Conservation (phyloP, 768 basidiomycete species). For the Mycena capillaripes region DNA sequence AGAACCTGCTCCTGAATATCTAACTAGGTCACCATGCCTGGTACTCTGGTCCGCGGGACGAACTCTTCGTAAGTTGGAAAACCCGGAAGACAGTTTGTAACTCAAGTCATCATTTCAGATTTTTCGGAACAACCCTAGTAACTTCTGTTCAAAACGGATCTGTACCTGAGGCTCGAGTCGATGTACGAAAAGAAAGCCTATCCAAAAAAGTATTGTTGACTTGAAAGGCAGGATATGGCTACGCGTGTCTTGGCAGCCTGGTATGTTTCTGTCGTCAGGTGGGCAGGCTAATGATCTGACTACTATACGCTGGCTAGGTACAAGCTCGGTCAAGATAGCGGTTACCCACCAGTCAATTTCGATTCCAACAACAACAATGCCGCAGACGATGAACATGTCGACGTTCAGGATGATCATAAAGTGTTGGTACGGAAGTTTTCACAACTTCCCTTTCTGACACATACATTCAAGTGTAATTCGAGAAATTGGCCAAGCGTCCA, state of each 20-base stretch:
- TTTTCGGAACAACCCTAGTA: constrained; percentile 20
- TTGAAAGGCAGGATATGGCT: constrained; percentile 70
- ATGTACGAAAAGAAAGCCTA: constrained; percentile 48
- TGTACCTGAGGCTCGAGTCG: constrained; percentile 69
- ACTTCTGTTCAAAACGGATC: constrained; percentile 69
- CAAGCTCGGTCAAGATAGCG: constrained; percentile 66
- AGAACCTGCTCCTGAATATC: neutral
- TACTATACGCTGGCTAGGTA: constrained; percentile 37
- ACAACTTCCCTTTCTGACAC: constrained; percentile 6
- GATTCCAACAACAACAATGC: constrained; percentile 60
- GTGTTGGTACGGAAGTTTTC: constrained; percentile 42
- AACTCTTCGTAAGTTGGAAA: constrained; percentile 70
- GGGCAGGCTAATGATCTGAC: neutral
- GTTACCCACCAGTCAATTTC: constrained; percentile 73
- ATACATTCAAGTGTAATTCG: constrained; percentile 48
- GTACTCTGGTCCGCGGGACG: constrained; percentile 49
- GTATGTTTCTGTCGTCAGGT: constrained; percentile 24
- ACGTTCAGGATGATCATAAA: constrained; percentile 72
- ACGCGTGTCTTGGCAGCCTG: constrained; percentile 80
- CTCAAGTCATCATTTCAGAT: neutral
- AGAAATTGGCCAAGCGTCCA: constrained; percentile 59
- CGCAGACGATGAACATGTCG: constrained; percentile 57
- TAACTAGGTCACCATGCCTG: constrained; percentile 78
- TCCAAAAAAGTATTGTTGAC: constrained; percentile 36
- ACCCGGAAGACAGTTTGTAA: constrained; percentile 54